Evolutionary conservation across 768 basidiomycete species (phyloP), one percentile per base, ranked within the genome.

Genomic region (Leucosporidium creatinivorum): DNA sequence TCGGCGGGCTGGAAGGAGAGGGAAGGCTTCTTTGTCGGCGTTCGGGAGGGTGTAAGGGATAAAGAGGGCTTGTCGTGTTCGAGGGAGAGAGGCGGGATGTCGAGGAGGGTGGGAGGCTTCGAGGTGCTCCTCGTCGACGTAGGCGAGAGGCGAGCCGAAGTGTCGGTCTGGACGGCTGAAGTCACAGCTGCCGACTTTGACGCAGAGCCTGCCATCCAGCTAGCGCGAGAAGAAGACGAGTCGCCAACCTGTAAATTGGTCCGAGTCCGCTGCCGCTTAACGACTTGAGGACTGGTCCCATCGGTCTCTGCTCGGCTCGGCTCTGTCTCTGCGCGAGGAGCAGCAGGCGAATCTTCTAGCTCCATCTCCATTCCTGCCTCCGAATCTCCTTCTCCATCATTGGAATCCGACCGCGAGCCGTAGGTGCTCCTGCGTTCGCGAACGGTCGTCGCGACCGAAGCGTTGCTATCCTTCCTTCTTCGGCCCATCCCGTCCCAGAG

Each of bases 391-490:
- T 12, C 36, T n/a, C 66, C 39, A 44, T 44, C 15, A 1, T 10
- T 55, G 52, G 39, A 33, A n/a, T 52, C 61, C 17, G 62, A 56
- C 25, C 62, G 28, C 17, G 23, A 23, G 25, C 39, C 33, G 23
- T 55, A 52, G 33, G 1, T 44, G 31, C 28, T 30, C 26, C 12
- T 1, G 52, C 58, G 13, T 58, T 39, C 30, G 33, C 36, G n/a
- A 51, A 61, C 51, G 4, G n/a, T 71, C 5, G 66, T 62, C 33
- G 55, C 49, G 39, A 66, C 68, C 21, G 31, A 36, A n/a, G 47
- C 51, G 58, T 65, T 36, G 26, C 61, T 52, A 9, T 52, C 50
- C 9, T 25, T 21, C 17, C 51, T 17, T 15, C 33, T 26, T 17
- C 28, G 18, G 9, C 25, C 52, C 33, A 12, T 31, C 8, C 28